phyloP scores from a whole-genome alignment of 768 basidiomycete genomes.

The Gloeostereum incarnatum region DNA sequence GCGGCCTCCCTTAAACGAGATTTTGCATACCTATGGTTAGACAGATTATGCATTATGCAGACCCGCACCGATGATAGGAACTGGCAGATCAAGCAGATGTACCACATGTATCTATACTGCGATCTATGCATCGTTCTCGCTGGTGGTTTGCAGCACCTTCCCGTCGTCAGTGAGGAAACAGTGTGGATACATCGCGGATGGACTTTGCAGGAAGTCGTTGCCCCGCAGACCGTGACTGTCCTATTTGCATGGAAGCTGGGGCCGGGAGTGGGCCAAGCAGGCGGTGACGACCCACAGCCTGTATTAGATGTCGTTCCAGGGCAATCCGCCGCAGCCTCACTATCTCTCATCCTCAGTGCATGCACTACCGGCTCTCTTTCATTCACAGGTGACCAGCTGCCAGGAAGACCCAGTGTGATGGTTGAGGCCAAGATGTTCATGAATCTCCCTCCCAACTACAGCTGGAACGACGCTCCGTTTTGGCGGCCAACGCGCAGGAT shows the following conservation, averaged over 20 bases:
- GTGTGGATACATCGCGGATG: no score
- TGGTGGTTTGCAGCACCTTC: no score
- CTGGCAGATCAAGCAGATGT: no score
- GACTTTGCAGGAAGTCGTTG: no score
- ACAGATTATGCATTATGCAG: no score
- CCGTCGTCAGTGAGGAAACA: no score
- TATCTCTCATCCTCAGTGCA: constrained; percentile 1
- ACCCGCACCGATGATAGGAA: no score
- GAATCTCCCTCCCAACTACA: not conserved
- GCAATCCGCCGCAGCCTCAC: constrained; percentile 2
- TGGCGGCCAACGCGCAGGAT: not conserved
- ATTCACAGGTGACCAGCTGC: not conserved
- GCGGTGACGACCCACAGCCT: not conserved
- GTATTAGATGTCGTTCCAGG: constrained; percentile 4
- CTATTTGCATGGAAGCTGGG: constrained; percentile 1
- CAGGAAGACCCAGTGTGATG: not conserved
- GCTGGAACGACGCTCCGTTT: not conserved
- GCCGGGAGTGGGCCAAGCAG: not conserved
- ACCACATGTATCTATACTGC: no score
- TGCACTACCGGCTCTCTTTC: not conserved
- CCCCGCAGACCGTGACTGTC: no score
- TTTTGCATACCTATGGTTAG: no score
- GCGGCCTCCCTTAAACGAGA: no score
- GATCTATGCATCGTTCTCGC: no score
- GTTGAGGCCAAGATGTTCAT: not conserved